phyloP scores from a whole-genome alignment of 345 rosid genomes.

The Crucihimalaya himalaica region DNA sequence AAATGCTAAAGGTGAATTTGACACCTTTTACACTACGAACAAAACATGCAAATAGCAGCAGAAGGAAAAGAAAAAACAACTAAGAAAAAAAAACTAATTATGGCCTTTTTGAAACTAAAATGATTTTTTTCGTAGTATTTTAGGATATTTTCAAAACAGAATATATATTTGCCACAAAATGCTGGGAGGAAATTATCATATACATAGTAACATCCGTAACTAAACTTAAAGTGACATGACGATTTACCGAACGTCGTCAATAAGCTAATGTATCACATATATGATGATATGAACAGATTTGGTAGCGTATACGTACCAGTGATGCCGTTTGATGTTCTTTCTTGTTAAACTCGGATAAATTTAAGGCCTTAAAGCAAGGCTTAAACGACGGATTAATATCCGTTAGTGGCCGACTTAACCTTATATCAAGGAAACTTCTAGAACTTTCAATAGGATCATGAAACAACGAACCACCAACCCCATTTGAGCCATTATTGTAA shows the following conservation, averaged over 20 bases:
- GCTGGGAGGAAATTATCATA: not conserved
- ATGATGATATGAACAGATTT: slow-evolving; percentile 6
- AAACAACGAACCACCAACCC: slow-evolving; percentile 32
- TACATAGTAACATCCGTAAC: not conserved
- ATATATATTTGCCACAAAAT: not conserved
- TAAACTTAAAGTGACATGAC: not conserved
- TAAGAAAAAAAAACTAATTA: not conserved
- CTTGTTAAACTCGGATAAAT: slow-evolving; percentile 55
- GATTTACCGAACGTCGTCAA: not conserved
- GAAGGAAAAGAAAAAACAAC: not conserved
- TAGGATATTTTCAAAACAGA: not conserved
- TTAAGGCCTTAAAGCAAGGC: slow-evolving; percentile 50
- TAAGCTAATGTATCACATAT: slow-evolving; percentile 2
- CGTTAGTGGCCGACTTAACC: slow-evolving; percentile 50
- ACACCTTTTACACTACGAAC: not conserved
- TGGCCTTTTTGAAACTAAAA: not conserved
- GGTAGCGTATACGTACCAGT: slow-evolving; percentile 40
- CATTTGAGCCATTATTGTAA: slow-evolving; percentile 30
- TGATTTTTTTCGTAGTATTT: not conserved
- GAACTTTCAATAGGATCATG: slow-evolving; percentile 40
- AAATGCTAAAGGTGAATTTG: not conserved
- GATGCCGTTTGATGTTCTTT: slow-evolving; percentile 48
- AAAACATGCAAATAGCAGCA: not conserved
- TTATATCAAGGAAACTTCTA: slow-evolving; percentile 42
- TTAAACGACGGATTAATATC: slow-evolving; percentile 50